Evolutionary conservation across 2,329 filamentous ascomycete genomes (phyloP).

Genomic region (Torrubiella hemipterigena): DNA sequence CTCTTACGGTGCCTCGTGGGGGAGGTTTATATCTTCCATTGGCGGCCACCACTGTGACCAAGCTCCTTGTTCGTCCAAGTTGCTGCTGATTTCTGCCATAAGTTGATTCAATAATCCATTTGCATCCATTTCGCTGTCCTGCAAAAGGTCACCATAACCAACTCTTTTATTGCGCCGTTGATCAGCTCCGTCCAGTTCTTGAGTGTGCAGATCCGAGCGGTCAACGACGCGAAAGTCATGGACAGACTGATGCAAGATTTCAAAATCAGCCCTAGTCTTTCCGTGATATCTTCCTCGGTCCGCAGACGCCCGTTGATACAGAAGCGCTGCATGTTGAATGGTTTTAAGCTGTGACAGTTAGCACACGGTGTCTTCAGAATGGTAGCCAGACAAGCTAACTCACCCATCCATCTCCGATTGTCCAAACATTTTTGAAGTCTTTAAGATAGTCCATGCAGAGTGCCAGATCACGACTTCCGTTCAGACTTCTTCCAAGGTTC

Average conservation of each 20-base stretch:
- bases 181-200: slow-evolving; percentile 16
- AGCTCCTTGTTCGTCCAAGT: slow-evolving; percentile 14
- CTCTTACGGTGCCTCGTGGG: too few species aligned
- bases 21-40: slow-evolving; percentile 10
- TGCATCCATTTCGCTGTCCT: slow-evolving; percentile 7
- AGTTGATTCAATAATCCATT: slow-evolving; percentile 12
- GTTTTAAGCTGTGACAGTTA: slow-evolving; percentile 11
- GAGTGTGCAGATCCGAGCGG: slow-evolving; percentile 16
- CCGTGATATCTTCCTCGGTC: slow-evolving; percentile 12
- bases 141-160: not conserved
- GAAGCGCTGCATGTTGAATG: slow-evolving; percentile 13
- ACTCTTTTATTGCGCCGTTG: not conserved
- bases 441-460: slow-evolving; percentile 15
- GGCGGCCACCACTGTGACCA: slow-evolving; percentile 17
- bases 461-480: slow-evolving; percentile 10
- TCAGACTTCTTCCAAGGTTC: slow-evolving; percentile 21
- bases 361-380: not conserved
- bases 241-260: slow-evolving; percentile 16
- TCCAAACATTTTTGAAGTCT: slow-evolving; percentile 16
- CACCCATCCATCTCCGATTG: slow-evolving; percentile 17
- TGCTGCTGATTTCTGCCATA: slow-evolving; percentile 14
- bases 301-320: slow-evolving; percentile 14
- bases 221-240: slow-evolving; percentile 19
- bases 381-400: not conserved
- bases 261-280: slow-evolving; percentile 15